Evolutionary conservation across 192 early-diverging fungal species (phyloP).

Genomic region (Chytriomyces sp.): DNA sequence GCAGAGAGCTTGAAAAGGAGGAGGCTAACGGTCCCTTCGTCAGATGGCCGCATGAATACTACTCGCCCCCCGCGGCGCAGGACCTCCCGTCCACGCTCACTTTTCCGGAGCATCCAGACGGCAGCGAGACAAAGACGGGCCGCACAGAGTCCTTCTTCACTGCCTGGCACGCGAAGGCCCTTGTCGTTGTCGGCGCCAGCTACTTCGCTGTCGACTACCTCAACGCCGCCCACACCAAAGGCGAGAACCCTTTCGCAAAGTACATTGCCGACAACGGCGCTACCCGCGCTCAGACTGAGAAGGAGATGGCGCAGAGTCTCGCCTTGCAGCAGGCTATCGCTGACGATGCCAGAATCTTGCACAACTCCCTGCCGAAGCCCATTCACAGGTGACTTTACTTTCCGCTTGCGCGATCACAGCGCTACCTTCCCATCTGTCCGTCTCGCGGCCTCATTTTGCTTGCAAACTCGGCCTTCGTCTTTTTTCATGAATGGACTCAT

Average conservation of each 20-base stretch:
- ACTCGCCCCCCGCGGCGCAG: constrained; percentile 27
- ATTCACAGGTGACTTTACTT: constrained; percentile 19
- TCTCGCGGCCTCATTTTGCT: too few species aligned
- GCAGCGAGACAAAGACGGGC: constrained; percentile 27
- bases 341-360: constrained; percentile 40
- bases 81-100: background rate
- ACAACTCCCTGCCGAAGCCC: background rate
- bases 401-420: background rate
- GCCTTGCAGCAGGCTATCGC: constrained; percentile 22
- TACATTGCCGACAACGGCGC: constrained; percentile 14
- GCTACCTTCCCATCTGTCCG: too few species aligned
- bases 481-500: too few species aligned
- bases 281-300: constrained; percentile 11
- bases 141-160: constrained; percentile 30
- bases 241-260: constrained; percentile 43
- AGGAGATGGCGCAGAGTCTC: constrained; percentile 18
- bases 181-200: constrained; percentile 24
- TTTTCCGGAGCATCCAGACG: constrained; percentile 23
- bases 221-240: constrained; percentile 30
- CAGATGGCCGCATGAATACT: constrained; percentile 54
- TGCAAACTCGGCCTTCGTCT: too few species aligned
- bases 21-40: too few species aligned
- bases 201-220: constrained; percentile 22
- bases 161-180: constrained; percentile 6
- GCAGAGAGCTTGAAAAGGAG: too few species aligned